Base-by-base conservation (phyloP, 305 asterid species). In the Fraxinus albicans region DNA sequence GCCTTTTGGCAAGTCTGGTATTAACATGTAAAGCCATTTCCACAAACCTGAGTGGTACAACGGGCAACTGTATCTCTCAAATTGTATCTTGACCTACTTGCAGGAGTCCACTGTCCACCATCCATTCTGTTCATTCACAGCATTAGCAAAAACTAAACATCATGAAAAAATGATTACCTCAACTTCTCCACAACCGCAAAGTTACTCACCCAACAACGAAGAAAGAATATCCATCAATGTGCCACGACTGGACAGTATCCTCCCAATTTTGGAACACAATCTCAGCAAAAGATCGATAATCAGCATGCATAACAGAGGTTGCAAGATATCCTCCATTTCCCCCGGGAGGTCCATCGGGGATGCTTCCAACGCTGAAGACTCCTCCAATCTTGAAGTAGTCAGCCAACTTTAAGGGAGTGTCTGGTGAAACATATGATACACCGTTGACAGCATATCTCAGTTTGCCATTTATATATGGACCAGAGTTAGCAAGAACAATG, bases 191-290 rank as follows among this genome's bases (percentile, higher is more conserved):
- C 38, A 73, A 38, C 9, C 65, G n/a, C 3, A 19, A 74, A 27
- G 40, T 21, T 36, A 81, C 91, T 87, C 82, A 95, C 99, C 99
- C 99, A 0, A 93, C 97, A 21, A 94, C 98, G 29, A 94, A 96
- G 94, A 96, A 96, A 8, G 97, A 89, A 74, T 89, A 90, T 81
- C 98, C 99, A 86, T 93, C 91, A 0, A 96, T 85, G 79, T 96
- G 99, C 99, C 99, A 96, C 9, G 98, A 93, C 87, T 96, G 98
- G 85, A 96, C 93, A 13, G 87, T 73, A 53, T 90, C 82, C 87
- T 94, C 99, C 95, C 92, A 91, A 76, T 96, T 96, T 76, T 94
- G 99, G 80, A 96, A 96, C 84, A 96, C 95, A 17, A 96, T 89
- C 87, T 96, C 99, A 1, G 88, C 81, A 69, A 88, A 96, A 15